Percentiles rank a stretch among this genome's conserved stretches.
Conservation (phyloP, 257 asterid species). For the Ehretia macrophylla region DNA sequence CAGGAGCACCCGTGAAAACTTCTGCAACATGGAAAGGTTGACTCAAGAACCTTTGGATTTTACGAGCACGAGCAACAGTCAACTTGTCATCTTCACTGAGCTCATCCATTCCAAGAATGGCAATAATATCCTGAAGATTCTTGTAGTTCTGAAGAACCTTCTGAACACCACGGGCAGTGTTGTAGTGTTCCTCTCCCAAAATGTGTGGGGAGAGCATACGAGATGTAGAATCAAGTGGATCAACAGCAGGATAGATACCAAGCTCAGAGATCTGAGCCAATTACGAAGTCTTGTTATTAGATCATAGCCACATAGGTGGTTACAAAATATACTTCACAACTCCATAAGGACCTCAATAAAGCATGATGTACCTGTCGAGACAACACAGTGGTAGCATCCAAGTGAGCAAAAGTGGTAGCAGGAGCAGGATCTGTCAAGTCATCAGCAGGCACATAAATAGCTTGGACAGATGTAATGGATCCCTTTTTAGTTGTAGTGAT, state of each 20-base stretch:
- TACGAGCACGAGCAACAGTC: conserved; percentile 99
- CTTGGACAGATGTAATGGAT: conserved; percentile 96
- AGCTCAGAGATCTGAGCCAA: conserved; percentile 84
- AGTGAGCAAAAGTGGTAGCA: conserved; percentile 98
- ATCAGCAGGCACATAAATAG: conserved; percentile 99
- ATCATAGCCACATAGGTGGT: neutral
- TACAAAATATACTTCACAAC: neutral
- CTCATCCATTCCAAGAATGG: conserved; percentile 98
- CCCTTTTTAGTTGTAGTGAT: conserved; percentile 96
- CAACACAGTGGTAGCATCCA: conserved; percentile 98
- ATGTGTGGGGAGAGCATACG: conserved; percentile 99
- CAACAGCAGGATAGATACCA: conserved; percentile 98
- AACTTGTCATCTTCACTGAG: conserved; percentile 96
- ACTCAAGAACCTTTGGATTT: conserved; percentile 80
- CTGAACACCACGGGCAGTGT: conserved; percentile 99
- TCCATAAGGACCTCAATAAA: neutral
- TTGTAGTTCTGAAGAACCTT: conserved; percentile 93
- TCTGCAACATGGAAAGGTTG: conserved; percentile 99
- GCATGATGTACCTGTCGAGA: conserved; percentile 64
- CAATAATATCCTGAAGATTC: conserved; percentile 99
- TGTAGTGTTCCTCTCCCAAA: conserved; percentile 93
- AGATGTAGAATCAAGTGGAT: conserved; percentile 94
- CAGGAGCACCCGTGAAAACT: conserved; percentile 98
- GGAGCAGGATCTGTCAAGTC: conserved; percentile 99
- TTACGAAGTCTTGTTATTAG: neutral